phyloP scores from a whole-genome alignment of 2,329 filamentous ascomycete species.

The Hymenoscyphus infarciens region DNA sequence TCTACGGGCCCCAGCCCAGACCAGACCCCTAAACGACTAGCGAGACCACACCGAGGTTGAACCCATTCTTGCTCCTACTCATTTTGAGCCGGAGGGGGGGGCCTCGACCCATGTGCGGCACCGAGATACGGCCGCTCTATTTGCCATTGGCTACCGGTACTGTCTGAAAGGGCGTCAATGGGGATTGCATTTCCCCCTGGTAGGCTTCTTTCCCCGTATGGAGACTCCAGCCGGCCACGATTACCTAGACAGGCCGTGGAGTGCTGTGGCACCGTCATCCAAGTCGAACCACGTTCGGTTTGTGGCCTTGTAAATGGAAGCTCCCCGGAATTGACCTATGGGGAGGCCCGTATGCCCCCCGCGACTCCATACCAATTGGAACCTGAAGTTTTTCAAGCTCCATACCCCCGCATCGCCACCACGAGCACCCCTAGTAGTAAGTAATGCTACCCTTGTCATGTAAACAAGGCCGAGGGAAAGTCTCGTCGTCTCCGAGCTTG shows the following conservation, averaged over 20 bases:
- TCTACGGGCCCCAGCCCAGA: too few species aligned
- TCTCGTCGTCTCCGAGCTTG: not conserved
- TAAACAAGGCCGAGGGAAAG: slow-evolving; percentile 6
- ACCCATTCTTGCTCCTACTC: too few species aligned
- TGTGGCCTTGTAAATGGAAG: not conserved
- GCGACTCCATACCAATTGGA: not conserved
- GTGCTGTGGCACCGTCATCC: not conserved
- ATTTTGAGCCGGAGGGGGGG: too few species aligned
- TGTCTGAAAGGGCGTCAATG: not conserved
- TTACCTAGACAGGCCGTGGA: not conserved
- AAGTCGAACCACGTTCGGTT: slow-evolving; percentile 1
- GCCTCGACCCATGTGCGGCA: not conserved
- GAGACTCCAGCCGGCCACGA: not conserved
- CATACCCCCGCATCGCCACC: slow-evolving; percentile 1
- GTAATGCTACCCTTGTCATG: not conserved
- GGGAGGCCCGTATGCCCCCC: not conserved
- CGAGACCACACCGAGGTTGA: too few species aligned
- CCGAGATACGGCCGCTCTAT: slow-evolving; percentile 5
- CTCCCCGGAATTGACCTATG: not conserved
- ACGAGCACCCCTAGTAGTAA: not conserved
- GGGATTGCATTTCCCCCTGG: not conserved
- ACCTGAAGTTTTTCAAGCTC: not conserved
- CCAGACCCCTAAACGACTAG: too few species aligned
- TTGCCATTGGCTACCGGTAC: not conserved
- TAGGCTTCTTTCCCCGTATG: not conserved